Evolutionary conservation across 805 yeast genomes (phyloP).

Genomic region (Yamadazyma olivae): DNA sequence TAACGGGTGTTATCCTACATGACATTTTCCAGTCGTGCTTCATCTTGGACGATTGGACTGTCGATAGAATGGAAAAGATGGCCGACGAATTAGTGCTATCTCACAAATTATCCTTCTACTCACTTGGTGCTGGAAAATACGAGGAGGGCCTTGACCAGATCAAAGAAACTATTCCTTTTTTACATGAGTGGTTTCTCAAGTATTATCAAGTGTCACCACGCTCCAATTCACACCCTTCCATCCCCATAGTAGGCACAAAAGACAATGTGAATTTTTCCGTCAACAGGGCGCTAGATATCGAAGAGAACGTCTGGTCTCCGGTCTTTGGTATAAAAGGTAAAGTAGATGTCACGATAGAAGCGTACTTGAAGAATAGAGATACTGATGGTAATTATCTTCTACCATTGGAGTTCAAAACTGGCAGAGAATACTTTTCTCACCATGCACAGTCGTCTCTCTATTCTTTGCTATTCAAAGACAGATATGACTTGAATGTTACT

Average conservation of each 20-base stretch:
- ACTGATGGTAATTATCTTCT: constrained; percentile 41
- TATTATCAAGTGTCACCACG: constrained; percentile 37
- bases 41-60: constrained; percentile 29
- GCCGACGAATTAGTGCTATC: constrained; percentile 40
- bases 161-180: constrained; percentile 48
- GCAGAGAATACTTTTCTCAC: constrained; percentile 63
- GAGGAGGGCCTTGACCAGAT: constrained; percentile 23
- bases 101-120: constrained; percentile 49
- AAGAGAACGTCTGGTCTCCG: constrained; percentile 92
- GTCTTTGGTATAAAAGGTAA: constrained; percentile 85
- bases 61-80: constrained; percentile 33
- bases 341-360: constrained; percentile 82
- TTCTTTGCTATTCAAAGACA: constrained; percentile 71
- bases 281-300: constrained; percentile 71
- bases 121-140: constrained; percentile 36
- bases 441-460: constrained; percentile 86
- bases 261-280: constrained; percentile 44
- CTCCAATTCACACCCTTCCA: constrained; percentile 2
- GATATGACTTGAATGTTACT: constrained; percentile 67
- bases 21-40: constrained; percentile 65
- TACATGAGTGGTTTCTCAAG: constrained; percentile 50
- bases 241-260: constrained; percentile 1
- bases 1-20: constrained; percentile 85
- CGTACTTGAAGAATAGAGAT: constrained; percentile 32
- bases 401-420: constrained; percentile 92